Base-by-base conservation (phyloP, 345 rosid genomes). In the Ceriops decandra region DNA sequence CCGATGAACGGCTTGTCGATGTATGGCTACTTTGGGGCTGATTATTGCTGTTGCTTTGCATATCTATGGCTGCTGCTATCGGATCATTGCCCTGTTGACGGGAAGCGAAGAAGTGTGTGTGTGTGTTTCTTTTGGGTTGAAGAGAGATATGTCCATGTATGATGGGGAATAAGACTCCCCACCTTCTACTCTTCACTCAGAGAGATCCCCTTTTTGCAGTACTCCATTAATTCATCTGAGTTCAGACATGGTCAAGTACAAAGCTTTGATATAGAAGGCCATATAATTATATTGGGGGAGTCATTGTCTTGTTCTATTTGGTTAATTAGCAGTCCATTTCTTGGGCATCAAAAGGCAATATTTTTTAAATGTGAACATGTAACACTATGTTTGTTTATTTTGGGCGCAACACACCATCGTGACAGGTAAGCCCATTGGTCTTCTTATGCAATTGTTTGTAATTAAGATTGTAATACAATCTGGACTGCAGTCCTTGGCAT, bases 1-100 rank as follows among this genome's bases (percentile, higher is more conserved):
- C 88, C 20, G 85, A 81, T 27, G 90, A 82, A 1, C 80, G 80
- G 78, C 85, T 84, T 0, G 82, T 86, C 1, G 88, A 72, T 7
- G 90, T 78, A 67, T 82, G 83, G 80, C 88, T 82, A 58, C 57
- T 68, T 3, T 77, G 80, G 0, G 66, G 74, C 52, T 66, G 81
- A 31, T 60, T 63, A 11, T 57, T 72, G 66, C 9, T 38, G 32
- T 51, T 72, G 77, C 57, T 74, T 46, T 79, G 80, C 84, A 82
- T 82, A 79, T 82, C 82, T 66, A 69, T 24, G 8, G 70, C 24
- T 72, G 72, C 28, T 72, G 68, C 64, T 52, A 47, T n/a, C 28
- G 62, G 82, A 67, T 68, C 78, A 79, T 72, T 53, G 46, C 64
- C 58, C 62, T 30, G 80, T 24, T 61, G 70, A 47, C 73, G 71